Evolutionary conservation across 495 filamentous ascomycete species (phyloP), one percentile per base, ranked within the genome.

Genomic region (Articulospora tetracladia): DNA sequence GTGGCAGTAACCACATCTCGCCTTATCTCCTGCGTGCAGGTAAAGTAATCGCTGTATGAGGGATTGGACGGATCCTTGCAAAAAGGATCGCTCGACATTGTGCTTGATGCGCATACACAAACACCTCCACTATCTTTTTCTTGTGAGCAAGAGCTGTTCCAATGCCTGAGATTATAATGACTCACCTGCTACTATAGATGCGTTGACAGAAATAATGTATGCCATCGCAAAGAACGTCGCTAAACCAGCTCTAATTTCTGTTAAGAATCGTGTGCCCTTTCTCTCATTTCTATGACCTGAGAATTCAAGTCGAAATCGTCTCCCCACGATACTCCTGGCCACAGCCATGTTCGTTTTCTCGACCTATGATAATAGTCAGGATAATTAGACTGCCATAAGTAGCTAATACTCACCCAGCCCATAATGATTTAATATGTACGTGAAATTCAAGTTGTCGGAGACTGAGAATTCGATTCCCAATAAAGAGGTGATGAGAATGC

Each of bases 181-280:
- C 72, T 52, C 65, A 70, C 74, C 76, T 53, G 86, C 77, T 55
- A 85, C 81, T 69, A 91, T 89, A 65, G 77, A 87, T 53, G 81
- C 83, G 73, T 90, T 92, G 64, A 89, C 85, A 28, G 80, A 78
- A 55, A 86, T 82, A 68, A 90, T 89, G 68, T 84, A 91, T 67
- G 90, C 89, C 90, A 93, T 93, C 63, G 89, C 89, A 73, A 92
- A 92, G 77, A 93, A 92, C 50, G 90, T 89, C 28, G 89, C 89
- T 1, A 92, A 70, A 55, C 89, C 90, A 59, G 88, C 90, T 53
- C 90, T 85, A 47, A 92, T 70, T 74, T 93, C 89, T 23, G 88
- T 92, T 63, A 89, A 83, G 76, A 93, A 92, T 64, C 79, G 79
- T n/a, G 86, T 84, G 0, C 85, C 86, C 68, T 89, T 90, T 25